Evolutionary conservation across 2,329 filamentous ascomycete genomes (phyloP), one percentile per base, ranked within the genome.

Genomic region (Colletotrichum melonis): DNA sequence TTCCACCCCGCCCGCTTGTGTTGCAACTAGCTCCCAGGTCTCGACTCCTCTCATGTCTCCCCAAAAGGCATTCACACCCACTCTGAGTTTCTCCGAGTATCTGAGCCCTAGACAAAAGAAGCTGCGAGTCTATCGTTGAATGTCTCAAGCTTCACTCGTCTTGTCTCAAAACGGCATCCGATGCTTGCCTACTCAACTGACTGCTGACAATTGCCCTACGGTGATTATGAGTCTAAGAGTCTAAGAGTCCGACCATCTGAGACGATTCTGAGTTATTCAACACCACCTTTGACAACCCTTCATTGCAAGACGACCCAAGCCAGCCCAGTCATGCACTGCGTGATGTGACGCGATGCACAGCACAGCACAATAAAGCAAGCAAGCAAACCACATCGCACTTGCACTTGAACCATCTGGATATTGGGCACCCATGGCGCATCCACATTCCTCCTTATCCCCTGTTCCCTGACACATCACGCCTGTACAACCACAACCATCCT

Each of bases 391-490:
- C 65, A 60, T 58, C 59, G 38, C 54, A 24, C 22, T 49, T 68
- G 28, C 42, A 59, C 42, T 32, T 38, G 63, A 24, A 19, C 46
- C 49, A 57, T 55, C 49, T 69, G 66, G 32, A 64, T 60, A 35
- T 73, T 73, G 70, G 70, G 70, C 70, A 73, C 66, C 70, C 66
- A 69, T 73, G 66, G 26, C 46, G 49, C 70, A 69, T 60, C 70
- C 66, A 59, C 66, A 57, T 59, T 49, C 30, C 66, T 69, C 49
- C 19, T 54, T 35, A n/a, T 54, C 66, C 65, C 66, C 66, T 73
- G 66, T 73, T 49, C 59, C 70, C 70, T 69, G 70, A 73, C 70
- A 60, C 66, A 56, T 60, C 66, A 69, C 70, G 60, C 54, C 55
- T 38, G 32, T 8, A 24, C n/a, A 24, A 24, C 28, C 46, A 42